Percentiles rank a stretch among this genome's conserved stretches.
These are phyloP conservation scores for Pneumocystis carinii DNA, from an alignment of 1,139 yeast species.

Conservation along the genomic window DNA sequence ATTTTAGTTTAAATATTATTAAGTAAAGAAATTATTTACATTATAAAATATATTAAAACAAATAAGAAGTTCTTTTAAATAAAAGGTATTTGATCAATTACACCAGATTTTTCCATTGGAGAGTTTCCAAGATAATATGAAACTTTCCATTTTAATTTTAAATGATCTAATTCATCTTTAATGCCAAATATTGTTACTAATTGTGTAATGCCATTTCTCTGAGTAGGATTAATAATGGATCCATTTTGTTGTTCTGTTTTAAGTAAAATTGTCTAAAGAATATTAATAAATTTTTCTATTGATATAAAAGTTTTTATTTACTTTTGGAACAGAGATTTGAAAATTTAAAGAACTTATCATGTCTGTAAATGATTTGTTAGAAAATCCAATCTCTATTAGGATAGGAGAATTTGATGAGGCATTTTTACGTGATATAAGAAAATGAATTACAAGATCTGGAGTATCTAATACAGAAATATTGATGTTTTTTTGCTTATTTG, in stretches of 20 bases:
- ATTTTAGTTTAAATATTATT: background rate
- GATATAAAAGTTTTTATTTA: background rate
- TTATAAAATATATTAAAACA: background rate
- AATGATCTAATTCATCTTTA: background rate
- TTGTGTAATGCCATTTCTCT: background rate
- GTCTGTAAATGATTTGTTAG: background rate
- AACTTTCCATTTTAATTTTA: slow-evolving; percentile 1
- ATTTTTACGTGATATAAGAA: background rate
- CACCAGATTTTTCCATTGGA: background rate
- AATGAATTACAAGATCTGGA: background rate
- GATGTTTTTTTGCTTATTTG: background rate
- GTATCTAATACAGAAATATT: background rate
- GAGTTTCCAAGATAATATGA: background rate
- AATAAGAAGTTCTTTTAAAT: background rate
- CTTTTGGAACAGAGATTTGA: background rate
- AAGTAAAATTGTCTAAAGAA: background rate
- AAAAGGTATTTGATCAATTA: background rate
- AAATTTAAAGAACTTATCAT: background rate
- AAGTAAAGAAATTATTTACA: background rate
- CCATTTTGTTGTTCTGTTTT: background rate
- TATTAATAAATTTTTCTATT: background rate
- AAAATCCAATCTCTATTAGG: background rate
- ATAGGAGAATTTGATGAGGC: background rate
- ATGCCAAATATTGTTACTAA: background rate
- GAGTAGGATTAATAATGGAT: background rate